These are phyloP conservation scores for Pseudonectria buxi DNA, from an alignment of 2,329 filamentous ascomycete species.

Conservation along the genomic window DNA sequence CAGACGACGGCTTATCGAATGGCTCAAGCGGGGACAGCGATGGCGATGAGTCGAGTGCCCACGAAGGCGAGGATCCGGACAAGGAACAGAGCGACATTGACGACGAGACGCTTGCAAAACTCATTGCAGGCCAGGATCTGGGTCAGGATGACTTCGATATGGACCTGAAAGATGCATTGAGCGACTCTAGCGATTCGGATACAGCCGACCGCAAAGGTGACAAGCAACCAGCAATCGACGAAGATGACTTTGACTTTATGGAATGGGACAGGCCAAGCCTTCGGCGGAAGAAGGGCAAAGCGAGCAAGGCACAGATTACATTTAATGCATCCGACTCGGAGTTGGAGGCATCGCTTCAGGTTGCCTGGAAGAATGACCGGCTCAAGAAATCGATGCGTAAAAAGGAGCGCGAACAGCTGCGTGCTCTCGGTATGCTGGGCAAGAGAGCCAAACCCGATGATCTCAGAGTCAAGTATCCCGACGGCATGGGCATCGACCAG, in stretches of 20 bases:
- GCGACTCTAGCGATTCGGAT: conserved; percentile 10
- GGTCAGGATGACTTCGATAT: conserved; percentile 9
- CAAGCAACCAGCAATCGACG: conserved; percentile 29
- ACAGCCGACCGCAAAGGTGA: conserved; percentile 15
- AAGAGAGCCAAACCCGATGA: conserved; percentile 49
- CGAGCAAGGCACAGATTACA: conserved; percentile 45
- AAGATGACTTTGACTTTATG: conserved; percentile 76
- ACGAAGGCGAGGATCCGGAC: neutral
- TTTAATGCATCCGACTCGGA: conserved; percentile 59
- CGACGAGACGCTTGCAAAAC: conserved; percentile 18
- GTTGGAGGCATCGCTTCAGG: conserved; percentile 51
- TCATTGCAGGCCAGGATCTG: conserved; percentile 18
- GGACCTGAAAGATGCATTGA: conserved; percentile 11
- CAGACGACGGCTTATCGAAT: conserved; percentile 12
- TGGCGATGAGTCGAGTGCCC: neutral
- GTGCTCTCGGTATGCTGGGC: conserved; percentile 59
- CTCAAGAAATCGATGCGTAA: conserved; percentile 66
- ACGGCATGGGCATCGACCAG: conserved; percentile 64
- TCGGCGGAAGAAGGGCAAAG: conserved; percentile 55
- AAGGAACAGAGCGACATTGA: conserved; percentile 17
- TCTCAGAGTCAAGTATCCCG: conserved; percentile 63
- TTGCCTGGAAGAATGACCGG: conserved; percentile 60
- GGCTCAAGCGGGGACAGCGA: conserved; percentile 1
- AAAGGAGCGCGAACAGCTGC: conserved; percentile 60
- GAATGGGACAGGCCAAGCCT: conserved; percentile 69